Evolutionary conservation across 805 yeast species (phyloP).

Genomic region (Myxozyma sirexii): DNA sequence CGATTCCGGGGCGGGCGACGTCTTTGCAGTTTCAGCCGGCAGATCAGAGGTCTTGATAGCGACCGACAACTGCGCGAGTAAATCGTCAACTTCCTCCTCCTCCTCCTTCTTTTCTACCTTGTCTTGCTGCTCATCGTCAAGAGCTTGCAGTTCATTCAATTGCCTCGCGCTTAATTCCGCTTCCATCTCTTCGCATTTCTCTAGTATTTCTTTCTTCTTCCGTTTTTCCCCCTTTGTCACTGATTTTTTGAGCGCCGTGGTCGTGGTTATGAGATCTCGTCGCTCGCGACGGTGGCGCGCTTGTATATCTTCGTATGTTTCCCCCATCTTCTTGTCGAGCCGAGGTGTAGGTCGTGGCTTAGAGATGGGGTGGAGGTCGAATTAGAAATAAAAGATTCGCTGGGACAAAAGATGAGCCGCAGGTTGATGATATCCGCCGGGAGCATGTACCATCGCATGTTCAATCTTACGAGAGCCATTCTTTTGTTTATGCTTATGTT

Average conservation of each 20-base stretch:
- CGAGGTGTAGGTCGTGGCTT: too few species aligned
- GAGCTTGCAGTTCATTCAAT: conserved; percentile 49
- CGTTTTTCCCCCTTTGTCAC: conserved; percentile 70
- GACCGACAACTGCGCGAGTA: conserved; percentile 61
- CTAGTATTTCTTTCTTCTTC: conserved; percentile 65
- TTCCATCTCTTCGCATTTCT: conserved; percentile 64
- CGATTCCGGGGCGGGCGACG: background rate
- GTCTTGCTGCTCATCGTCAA: conserved; percentile 10
- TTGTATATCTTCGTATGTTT: conserved; percentile 53
- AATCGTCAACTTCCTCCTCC: conserved; percentile 45
- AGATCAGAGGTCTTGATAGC: conserved; percentile 30
- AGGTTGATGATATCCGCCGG: too few species aligned
- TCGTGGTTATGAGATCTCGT: conserved; percentile 64
- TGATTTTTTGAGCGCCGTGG: conserved; percentile 79
- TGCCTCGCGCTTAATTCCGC: conserved; percentile 58
- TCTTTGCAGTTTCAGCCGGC: background rate
- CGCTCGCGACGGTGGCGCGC: conserved; percentile 70
- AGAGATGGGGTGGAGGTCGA: too few species aligned
- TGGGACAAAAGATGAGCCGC: too few species aligned
- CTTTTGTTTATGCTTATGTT: too few species aligned
- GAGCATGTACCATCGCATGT: too few species aligned
- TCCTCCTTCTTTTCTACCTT: conserved; percentile 9
- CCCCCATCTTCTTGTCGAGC: conserved; percentile 27
- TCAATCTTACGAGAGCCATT: too few species aligned
- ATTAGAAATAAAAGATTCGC: too few species aligned